Evolutionary conservation across 768 basidiomycete species (phyloP).

Genomic region (Tulasnella sp.): DNA sequence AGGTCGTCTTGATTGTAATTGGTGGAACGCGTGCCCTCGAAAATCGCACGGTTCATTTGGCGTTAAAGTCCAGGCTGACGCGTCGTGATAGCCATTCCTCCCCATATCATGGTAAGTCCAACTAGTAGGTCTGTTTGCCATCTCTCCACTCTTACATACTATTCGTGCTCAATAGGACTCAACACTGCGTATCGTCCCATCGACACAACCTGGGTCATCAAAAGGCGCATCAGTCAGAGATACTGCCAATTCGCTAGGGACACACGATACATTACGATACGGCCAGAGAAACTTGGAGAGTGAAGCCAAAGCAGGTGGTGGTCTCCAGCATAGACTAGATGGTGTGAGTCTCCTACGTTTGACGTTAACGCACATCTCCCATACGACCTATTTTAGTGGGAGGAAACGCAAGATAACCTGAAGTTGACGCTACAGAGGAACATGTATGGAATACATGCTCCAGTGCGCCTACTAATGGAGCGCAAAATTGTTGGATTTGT

Average conservation of each 20-base stretch:
- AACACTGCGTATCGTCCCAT: conserved; percentile 49
- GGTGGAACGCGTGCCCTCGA: neutral
- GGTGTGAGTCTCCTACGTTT: conserved; percentile 39
- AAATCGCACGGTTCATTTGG: no score
- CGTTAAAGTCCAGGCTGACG: conserved; percentile 16
- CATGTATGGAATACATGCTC: conserved; percentile 74
- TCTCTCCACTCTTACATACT: neutral
- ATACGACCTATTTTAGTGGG: conserved; percentile 54
- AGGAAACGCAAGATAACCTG: conserved; percentile 78
- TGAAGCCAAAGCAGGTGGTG: conserved; percentile 48
- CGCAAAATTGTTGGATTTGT: conserved; percentile 71
- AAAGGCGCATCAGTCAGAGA: conserved; percentile 50
- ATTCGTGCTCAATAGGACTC: neutral
- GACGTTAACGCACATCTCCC: neutral
- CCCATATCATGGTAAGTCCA: neutral
- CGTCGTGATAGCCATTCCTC: neutral
- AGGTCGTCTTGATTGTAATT: neutral
- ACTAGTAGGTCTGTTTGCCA: neutral
- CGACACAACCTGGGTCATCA: conserved; percentile 24
- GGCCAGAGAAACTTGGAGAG: conserved; percentile 72
- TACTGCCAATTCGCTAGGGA: conserved; percentile 61
- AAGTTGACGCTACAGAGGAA: conserved; percentile 76
- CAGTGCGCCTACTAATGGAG: conserved; percentile 88
- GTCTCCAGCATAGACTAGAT: conserved; percentile 57
- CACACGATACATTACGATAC: conserved; percentile 79